These are phyloP conservation scores for Huntiella abstrusa DNA, from an alignment of 2,329 filamentous ascomycete species.

Conservation along the genomic window DNA sequence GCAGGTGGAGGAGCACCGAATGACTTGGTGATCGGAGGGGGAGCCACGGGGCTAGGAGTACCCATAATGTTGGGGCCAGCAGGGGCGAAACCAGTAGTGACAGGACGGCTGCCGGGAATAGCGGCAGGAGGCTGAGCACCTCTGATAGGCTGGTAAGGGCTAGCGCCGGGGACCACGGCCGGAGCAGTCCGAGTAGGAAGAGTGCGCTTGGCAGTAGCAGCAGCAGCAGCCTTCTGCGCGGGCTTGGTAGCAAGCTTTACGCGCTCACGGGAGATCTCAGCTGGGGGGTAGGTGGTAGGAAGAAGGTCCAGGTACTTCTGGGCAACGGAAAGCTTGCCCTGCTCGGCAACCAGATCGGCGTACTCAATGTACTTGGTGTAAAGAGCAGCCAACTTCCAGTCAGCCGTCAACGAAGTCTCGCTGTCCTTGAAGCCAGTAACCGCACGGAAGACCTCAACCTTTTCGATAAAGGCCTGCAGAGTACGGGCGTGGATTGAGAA, in stretches of 20 bases:
- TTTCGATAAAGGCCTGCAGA: conserved; percentile 89
- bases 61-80: conserved; percentile 5
- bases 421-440: conserved; percentile 79
- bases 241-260: conserved; percentile 61
- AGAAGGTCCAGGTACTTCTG: conserved; percentile 84
- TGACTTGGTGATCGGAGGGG: conserved; percentile 4
- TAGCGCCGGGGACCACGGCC: conserved; percentile 18
- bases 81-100: conserved; percentile 2
- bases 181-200: conserved; percentile 13
- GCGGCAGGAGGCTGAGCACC: conserved; percentile 1
- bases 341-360: conserved; percentile 79
- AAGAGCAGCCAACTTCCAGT: conserved; percentile 74
- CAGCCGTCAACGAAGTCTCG: conserved; percentile 50
- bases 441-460: conserved; percentile 89
- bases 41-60: conserved; percentile 2
- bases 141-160: conserved; percentile 15
- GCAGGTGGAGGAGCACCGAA: conserved; percentile 16
- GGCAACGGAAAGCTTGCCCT: conserved; percentile 70
- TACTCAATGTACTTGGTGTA: conserved; percentile 97
- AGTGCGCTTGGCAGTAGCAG: conserved; percentile 13
- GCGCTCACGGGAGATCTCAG: conserved; percentile 69
- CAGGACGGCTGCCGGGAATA: neutral
- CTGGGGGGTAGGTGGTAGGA: conserved; percentile 64
- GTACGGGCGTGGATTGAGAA: conserved; percentile 84
- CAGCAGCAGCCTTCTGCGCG: conserved; percentile 16